These are phyloP conservation scores for Leptodontidium sp. DNA, from an alignment of 2,329 filamentous ascomycete genomes.

Conservation along the genomic window DNA sequence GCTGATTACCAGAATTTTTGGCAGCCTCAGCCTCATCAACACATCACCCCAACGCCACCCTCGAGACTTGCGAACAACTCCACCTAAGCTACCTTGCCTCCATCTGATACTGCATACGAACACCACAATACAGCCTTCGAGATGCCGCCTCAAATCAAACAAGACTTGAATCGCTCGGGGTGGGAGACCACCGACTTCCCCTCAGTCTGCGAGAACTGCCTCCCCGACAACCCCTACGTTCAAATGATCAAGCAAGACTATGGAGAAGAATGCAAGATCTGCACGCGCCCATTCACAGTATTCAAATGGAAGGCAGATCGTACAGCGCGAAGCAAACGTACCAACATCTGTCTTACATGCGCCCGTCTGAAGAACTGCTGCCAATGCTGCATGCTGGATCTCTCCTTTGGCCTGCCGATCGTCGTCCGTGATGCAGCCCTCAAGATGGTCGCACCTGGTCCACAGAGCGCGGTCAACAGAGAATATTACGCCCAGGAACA, in stretches of 20 bases:
- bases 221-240: conserved; percentile 96
- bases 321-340: conserved; percentile 89
- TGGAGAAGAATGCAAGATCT: conserved; percentile 76
- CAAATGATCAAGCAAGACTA: conserved; percentile 99
- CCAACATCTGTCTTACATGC: conserved; percentile 95
- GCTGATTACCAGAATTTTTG: conserved; percentile 14
- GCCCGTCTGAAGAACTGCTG: conserved; percentile 98
- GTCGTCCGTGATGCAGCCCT: conserved; percentile 94
- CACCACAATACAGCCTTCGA: conserved; percentile 21
- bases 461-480: conserved; percentile 89
- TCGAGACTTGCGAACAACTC: neutral
- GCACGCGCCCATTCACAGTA: conserved; percentile 93
- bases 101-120: neutral
- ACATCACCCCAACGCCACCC: conserved; percentile 7
- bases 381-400: conserved; percentile 97
- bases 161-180: conserved; percentile 92
- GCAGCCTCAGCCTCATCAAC: conserved; percentile 23
- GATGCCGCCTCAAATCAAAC: conserved; percentile 94
- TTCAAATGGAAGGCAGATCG: conserved; percentile 96
- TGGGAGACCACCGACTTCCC: conserved; percentile 96
- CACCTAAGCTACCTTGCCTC: neutral
- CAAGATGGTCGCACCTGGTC: conserved; percentile 96
- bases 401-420: conserved; percentile 94
- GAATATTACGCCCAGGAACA: conserved; percentile 99
- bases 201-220: conserved; percentile 88